Conservation (phyloP, 208 protist genomes). For the Wallacemonas rigidus region DNA sequence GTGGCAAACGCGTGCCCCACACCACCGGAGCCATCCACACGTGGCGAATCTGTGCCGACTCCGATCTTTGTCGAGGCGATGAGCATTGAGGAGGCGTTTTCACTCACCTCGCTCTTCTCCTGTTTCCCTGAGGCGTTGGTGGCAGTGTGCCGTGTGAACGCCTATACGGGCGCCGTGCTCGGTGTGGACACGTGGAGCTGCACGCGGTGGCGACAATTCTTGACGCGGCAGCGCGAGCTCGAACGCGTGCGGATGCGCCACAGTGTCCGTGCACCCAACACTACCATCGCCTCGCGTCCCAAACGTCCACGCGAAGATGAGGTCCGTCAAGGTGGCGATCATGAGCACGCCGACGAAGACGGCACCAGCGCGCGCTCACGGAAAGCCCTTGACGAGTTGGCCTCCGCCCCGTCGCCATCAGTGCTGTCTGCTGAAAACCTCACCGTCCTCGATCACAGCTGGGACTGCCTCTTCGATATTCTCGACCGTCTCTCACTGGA, state of each 20-base stretch:
- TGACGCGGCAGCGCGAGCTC: not conserved
- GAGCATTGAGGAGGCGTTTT: constrained; percentile 54
- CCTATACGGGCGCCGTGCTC: constrained; percentile 43
- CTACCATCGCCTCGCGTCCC: not conserved
- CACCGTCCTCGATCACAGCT: constrained; percentile 19
- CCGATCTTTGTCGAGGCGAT: constrained; percentile 49
- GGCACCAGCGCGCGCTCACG: not conserved
- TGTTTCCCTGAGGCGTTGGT: constrained; percentile 58
- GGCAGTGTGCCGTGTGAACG: constrained; percentile 59
- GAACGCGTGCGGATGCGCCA: not conserved
- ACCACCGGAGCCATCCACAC: not conserved
- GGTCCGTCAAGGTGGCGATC: not conserved
- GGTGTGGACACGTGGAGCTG: not conserved
- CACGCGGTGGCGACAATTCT: not conserved
- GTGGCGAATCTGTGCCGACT: not conserved
- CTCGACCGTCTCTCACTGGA: constrained; percentile 10
- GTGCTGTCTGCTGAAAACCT: constrained; percentile 17
- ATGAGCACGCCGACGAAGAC: not conserved
- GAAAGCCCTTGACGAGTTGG: constrained; percentile 31
- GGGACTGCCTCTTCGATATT: constrained; percentile 32
- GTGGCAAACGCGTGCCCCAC: constrained; percentile 13
- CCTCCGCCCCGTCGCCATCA: not conserved
- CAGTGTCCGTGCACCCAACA: not conserved
- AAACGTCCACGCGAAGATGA: not conserved
- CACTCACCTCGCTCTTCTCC: constrained; percentile 48